A percentile compares a stretch with the other conserved stretches of the same genome.
These are phyloP conservation scores for Cadophora luteo-olivacea DNA, from an alignment of 2,329 filamentous ascomycete species.

Conservation along the genomic window DNA sequence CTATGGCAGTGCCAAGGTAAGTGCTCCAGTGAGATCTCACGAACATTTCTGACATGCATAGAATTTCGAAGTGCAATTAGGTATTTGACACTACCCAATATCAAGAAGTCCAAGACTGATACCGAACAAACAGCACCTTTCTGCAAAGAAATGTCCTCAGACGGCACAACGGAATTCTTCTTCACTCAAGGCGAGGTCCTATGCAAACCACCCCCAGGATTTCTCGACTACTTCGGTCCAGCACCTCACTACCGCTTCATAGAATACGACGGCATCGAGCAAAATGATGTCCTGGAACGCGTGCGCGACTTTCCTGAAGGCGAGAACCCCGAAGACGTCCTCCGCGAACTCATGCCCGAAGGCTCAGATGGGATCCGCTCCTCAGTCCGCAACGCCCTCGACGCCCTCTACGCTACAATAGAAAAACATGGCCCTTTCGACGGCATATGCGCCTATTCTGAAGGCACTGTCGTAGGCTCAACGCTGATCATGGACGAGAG, in stretches of 20 bases:
- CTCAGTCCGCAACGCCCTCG: conserved; percentile 40
- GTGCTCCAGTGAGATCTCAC: conserved; percentile 31
- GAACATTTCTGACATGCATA: conserved; percentile 40
- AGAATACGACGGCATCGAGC: conserved; percentile 50
- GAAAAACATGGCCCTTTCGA: conserved; percentile 54
- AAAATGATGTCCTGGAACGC: conserved; percentile 37
- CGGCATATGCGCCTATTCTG: conserved; percentile 64
- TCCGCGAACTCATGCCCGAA: conserved; percentile 35
- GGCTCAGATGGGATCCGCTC: conserved; percentile 26
- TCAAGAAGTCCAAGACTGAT: not conserved
- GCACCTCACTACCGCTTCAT: conserved; percentile 54
- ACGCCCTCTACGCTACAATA: conserved; percentile 50
- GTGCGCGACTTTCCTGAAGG: conserved; percentile 38
- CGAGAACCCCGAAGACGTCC: conserved; percentile 35
- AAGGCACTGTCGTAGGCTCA: conserved; percentile 61
- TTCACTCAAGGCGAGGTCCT: conserved; percentile 58
- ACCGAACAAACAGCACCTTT: conserved; percentile 49
- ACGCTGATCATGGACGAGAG: conserved; percentile 59
- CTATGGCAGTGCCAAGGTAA: conserved; percentile 61
- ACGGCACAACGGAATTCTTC: conserved; percentile 54
- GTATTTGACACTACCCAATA: conserved; percentile 41
- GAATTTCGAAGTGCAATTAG: conserved; percentile 63
- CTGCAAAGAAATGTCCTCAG: conserved; percentile 53
- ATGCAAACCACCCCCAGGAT: conserved; percentile 56
- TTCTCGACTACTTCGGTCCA: conserved; percentile 55